Conservation (phyloP, 202 grass and related monocot genomes). For the Alloteropsis angusta region DNA sequence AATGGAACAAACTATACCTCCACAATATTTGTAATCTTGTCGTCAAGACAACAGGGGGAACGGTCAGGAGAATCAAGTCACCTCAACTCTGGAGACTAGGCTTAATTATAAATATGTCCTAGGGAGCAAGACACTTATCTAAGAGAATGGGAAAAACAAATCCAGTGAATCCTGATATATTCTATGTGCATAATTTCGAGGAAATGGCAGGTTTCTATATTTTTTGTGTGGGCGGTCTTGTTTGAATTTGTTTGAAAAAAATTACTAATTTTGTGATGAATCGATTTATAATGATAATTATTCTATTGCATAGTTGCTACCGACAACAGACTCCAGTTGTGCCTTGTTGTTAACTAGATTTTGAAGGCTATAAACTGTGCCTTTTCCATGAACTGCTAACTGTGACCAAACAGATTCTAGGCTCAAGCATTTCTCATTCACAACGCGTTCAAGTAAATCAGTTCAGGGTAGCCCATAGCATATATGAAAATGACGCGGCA, state of each 20-base stretch:
- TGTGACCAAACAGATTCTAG: neutral
- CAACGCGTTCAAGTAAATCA: neutral
- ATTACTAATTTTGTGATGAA: neutral
- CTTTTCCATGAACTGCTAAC: neutral
- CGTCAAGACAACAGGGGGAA: neutral
- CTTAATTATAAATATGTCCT: neutral
- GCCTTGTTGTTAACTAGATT: neutral
- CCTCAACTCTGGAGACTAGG: neutral
- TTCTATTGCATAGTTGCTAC: neutral
- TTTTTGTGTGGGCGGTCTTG: neutral
- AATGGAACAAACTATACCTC: neutral
- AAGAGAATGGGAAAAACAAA: neutral
- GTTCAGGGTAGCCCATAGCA: neutral
- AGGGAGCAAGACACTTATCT: neutral
- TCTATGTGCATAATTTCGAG: neutral
- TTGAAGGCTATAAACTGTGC: neutral
- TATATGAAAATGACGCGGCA: neutral
- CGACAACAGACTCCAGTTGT: neutral
- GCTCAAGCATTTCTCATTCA: neutral
- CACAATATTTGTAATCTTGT: neutral
- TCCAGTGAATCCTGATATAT: neutral
- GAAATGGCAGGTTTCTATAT: neutral
- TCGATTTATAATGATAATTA: neutral
- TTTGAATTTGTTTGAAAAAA: neutral
- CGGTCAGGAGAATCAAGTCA: neutral